Evolutionary conservation across 805 yeast species (phyloP), one percentile per base, ranked within the genome.

Genomic region (Metschnikowia sp.): DNA sequence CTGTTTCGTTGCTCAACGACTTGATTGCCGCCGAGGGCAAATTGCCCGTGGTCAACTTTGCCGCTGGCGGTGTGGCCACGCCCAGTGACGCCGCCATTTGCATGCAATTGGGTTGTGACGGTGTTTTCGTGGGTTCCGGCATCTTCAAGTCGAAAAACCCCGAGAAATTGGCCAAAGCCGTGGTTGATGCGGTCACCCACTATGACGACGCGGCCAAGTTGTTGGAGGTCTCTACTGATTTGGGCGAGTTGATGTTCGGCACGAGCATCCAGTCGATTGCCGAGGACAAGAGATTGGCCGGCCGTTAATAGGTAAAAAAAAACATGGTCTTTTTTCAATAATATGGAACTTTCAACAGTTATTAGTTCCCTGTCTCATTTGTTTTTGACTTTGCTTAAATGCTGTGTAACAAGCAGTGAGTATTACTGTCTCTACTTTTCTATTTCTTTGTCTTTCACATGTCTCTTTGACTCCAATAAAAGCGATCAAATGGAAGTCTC

Each of bases 11-110:
- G 40, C 67, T 87, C 47, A 65, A 75, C 53, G 67, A 74, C 40
- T 67, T 77, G 52, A 70, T 81, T 42, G 74, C 73, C 38, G 69
- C 72, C 52, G 64, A 69, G 9, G 88, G 88, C 31, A 79, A 81
- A 58, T 74, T 86, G 51, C 91, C 91, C 1, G 95, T 86, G 38
- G 94, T 87, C 46, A 86, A 85, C 70, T 86, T 86, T 61, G 92
- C 94, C 36, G 94, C 94, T 29, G 95, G 95, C 37, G 95, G 95
- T 49, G 84, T 86, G 43, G 94, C 95, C 9, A 84, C 95, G 10
- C 95, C 95, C 32, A 83, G 91, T 8, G 95, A 86, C 65, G 95
- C 95, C 26, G 94, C 94, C 18, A 68, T 87, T 53, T 81, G 88
- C 65, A 86, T 87, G 89, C 85, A 83, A 61, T 67, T 83, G 51